Percentiles rank a stretch among this genome's conserved stretches.
These are phyloP conservation scores for Wickerhamomyces hampshirensis DNA, from an alignment of 805 yeast species.

Conservation along the genomic window DNA sequence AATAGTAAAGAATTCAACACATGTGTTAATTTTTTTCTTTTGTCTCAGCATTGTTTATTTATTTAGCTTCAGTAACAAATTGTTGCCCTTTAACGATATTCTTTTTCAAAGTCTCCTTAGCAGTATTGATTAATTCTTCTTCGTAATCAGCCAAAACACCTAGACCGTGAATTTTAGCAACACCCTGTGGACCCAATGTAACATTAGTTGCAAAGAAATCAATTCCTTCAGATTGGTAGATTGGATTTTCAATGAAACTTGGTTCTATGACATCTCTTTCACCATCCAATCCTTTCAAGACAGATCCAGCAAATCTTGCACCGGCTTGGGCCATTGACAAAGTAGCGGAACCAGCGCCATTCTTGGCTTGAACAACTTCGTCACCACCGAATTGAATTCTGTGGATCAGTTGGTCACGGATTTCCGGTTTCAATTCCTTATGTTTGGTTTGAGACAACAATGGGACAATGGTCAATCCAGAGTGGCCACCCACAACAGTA, in stretches of 20 bases:
- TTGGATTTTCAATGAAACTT: constrained; percentile 74
- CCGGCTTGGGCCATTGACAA: constrained; percentile 94
- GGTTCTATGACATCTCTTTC: constrained; percentile 63
- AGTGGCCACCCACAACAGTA: constrained; percentile 95
- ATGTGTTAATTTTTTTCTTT: background rate
- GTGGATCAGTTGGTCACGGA: constrained; percentile 63
- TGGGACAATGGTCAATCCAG: constrained; percentile 95
- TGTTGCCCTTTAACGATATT: constrained; percentile 94
- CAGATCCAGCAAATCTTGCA: constrained; percentile 65
- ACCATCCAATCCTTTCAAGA: constrained; percentile 60
- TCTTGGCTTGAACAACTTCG: constrained; percentile 90
- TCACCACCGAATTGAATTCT: constrained; percentile 97
- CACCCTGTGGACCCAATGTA: constrained; percentile 90
- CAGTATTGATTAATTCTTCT: constrained; percentile 86
- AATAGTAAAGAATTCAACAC: constrained; percentile 1
- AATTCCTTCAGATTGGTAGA: constrained; percentile 83
- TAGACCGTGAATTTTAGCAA: constrained; percentile 71
- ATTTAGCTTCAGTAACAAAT: constrained; percentile 72
- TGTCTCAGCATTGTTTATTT: constrained; percentile 15
- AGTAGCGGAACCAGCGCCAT: constrained; percentile 93
- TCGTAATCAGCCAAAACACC: constrained; percentile 74
- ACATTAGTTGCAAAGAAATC: constrained; percentile 93
- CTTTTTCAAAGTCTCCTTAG: constrained; percentile 33
- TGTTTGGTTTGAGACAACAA: constrained; percentile 80
- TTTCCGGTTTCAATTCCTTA: constrained; percentile 59